Percentiles rank a stretch among this genome's conserved stretches.
Evolutionary conservation across 257 asterid genomes (phyloP).

Genomic region (Echites panduratus): DNA sequence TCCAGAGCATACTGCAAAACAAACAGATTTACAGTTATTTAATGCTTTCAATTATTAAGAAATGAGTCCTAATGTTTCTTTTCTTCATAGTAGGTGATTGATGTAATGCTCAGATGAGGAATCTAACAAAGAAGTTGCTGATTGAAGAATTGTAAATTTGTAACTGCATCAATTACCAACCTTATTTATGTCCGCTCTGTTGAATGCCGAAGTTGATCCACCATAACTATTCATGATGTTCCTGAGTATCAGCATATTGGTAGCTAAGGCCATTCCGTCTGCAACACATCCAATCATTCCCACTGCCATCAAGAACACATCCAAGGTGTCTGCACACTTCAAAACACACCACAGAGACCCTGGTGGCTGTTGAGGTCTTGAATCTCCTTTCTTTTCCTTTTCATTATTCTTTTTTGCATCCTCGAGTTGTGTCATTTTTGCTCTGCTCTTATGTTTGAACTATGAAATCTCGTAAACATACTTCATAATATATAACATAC

Average conservation of each 20-base stretch:
- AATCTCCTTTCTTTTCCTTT: slow-evolving; percentile 4
- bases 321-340: slow-evolving; percentile 12
- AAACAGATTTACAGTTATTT: not conserved
- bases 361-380: not conserved
- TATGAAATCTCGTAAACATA: not conserved
- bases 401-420: not conserved
- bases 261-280: slow-evolving; percentile 5
- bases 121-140: not conserved
- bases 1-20: slow-evolving; percentile 16
- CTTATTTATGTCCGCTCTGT: slow-evolving; percentile 8
- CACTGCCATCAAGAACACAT: slow-evolving; percentile 11
- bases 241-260: slow-evolving; percentile 6
- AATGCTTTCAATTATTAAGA: not conserved
- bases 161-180: not conserved
- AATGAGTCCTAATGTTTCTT: not conserved
- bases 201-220: slow-evolving; percentile 6
- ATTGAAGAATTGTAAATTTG: not conserved
- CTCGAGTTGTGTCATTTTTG: not conserved
- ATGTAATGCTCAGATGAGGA: too few relatives aligned
- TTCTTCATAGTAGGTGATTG: not conserved
- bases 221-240: slow-evolving; percentile 16
- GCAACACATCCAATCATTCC: slow-evolving; percentile 13
- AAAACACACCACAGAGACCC: slow-evolving; percentile 9
- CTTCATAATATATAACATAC: not conserved
- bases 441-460: not conserved